phyloP scores from a whole-genome alignment of 352 stramenopile species.

The Phytopythium sindhum region DNA sequence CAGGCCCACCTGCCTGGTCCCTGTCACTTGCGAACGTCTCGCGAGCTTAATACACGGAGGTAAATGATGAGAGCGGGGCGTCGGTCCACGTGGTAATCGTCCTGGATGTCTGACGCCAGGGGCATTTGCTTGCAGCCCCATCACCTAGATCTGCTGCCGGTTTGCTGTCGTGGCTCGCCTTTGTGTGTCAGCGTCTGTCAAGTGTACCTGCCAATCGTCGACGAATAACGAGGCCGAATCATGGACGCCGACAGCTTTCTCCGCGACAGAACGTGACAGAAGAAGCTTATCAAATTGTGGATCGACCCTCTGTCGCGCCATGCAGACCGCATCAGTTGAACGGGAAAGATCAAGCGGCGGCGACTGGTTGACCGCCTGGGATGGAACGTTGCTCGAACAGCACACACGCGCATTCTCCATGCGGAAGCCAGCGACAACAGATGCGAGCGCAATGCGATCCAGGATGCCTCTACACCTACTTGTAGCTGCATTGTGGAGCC shows the following conservation, averaged over 20 bases:
- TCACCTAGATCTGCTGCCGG: too few species aligned
- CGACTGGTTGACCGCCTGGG: background rate
- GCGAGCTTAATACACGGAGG: background rate
- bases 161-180: background rate
- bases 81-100: background rate
- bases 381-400: background rate
- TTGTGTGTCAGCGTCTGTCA: background rate
- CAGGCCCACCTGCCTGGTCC: background rate
- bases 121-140: background rate
- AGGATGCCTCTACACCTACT: background rate
- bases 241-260: too few species aligned
- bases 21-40: conserved; percentile 1
- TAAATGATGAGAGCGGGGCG: background rate
- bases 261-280: background rate
- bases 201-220: background rate
- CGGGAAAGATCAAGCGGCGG: conserved; percentile 1
- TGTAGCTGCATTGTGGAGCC: background rate
- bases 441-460: background rate
- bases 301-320: background rate
- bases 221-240: too few species aligned
- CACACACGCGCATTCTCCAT: background rate
- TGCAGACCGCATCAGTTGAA: background rate
- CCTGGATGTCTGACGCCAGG: background rate
- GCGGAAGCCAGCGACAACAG: background rate
- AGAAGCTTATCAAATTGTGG: background rate